Evolutionary conservation across 352 stramenopile genomes (phyloP), one percentile per base, ranked within the genome.

Genomic region (Globisporangium yorkense): DNA sequence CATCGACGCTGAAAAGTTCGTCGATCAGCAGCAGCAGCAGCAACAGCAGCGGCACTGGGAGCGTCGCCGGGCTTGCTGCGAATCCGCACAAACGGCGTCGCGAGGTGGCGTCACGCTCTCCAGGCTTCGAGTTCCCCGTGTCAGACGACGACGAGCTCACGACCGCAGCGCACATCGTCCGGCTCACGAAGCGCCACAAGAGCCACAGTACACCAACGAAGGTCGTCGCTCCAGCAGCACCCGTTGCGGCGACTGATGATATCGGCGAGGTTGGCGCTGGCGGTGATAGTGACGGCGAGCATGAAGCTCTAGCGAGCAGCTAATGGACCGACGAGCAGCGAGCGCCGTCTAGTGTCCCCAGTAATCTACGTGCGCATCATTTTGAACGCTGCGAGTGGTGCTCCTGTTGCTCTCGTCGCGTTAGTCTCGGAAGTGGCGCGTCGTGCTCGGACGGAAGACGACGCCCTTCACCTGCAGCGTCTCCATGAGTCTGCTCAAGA

Each of bases 341-440:
- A 27, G 8, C 37, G 13, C 37, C 37, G 8, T 15, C 33, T 2
- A n/a, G 41, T 46, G 41, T 46, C 20, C 24, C 24, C 24, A 57
- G 52, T 49, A 60, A 61, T 61, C 47, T 55, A 51, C 56, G 46
- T 56, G 20, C 54, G 39, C 27, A 20, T 47, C 24, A 40, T 40
- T 57, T 49, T 53, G 48, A 37, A 18, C 10, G n/a, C 45, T 16
- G 13, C 31, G 31, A 35, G 2, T 54, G 20, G 44, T 47, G 29
- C 21, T 52, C 29, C 9, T 37, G 18, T 48, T 29, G 18, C 16
- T 44, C 13, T 50, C 27, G 24, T 27, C 24, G 24, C 24, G 24
- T 74, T 67, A 90, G 35, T 82, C 74, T 2, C 61, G 65, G 54
- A 90, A 90, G 57, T 90, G 80, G 20, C 80, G 77, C n/a, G 80